These are phyloP conservation scores for Fusarium siculi DNA, from an alignment of 2,329 filamentous ascomycete genomes.

Conservation along the genomic window DNA sequence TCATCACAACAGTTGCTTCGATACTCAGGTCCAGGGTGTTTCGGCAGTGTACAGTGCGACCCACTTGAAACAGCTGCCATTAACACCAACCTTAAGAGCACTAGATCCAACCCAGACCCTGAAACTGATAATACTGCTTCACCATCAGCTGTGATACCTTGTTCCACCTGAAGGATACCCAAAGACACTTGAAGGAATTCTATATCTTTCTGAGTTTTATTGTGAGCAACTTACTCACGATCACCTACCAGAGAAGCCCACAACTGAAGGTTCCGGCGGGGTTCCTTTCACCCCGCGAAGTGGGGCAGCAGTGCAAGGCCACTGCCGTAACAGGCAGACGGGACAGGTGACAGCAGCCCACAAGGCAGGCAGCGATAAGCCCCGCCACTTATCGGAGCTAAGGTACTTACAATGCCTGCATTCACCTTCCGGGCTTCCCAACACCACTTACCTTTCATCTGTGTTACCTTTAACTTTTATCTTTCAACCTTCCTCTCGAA, in stretches of 20 bases:
- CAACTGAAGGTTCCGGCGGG: background rate
- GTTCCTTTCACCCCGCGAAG: conserved; percentile 37
- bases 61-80: conserved; percentile 3
- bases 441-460: conserved; percentile 35
- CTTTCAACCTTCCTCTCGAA: conserved; percentile 7
- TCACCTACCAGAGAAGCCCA: background rate
- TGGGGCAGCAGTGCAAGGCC: conserved; percentile 44
- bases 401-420: background rate
- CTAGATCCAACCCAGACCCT: conserved; percentile 9
- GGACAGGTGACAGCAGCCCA: conserved; percentile 36
- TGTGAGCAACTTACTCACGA: background rate
- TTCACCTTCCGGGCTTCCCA: conserved; percentile 42
- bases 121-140: conserved; percentile 2
- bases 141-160: background rate
- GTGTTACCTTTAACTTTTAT: conserved; percentile 19
- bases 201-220: background rate
- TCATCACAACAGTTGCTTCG: background rate
- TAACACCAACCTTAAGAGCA: background rate
- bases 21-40: conserved; percentile 5
- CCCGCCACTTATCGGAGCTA: conserved; percentile 39
- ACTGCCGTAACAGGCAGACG: conserved; percentile 46
- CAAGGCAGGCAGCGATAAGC: conserved; percentile 46
- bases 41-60: conserved; percentile 28
- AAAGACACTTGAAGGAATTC: background rate
- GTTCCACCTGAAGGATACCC: background rate